Evolutionary conservation across 2,329 filamentous ascomycete species (phyloP).

Genomic region (Didymella glomerata): DNA sequence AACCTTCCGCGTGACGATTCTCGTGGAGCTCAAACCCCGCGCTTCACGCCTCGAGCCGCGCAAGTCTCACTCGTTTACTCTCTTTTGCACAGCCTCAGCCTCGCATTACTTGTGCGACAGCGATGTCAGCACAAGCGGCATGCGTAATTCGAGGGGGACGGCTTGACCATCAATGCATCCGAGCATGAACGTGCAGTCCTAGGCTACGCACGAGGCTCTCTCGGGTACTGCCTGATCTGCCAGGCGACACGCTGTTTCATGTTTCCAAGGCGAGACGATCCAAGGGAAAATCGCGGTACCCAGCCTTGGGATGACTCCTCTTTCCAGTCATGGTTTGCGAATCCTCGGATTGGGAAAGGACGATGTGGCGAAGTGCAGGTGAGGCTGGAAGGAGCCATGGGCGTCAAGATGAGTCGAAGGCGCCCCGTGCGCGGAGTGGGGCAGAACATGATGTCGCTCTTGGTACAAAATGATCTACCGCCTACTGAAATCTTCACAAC

Average conservation of each 20-base stretch:
- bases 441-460: slow-evolving; percentile 35
- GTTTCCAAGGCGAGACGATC: slow-evolving; percentile 8
- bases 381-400: slow-evolving; percentile 17
- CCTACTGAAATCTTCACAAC: slow-evolving; percentile 35
- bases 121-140: slow-evolving; percentile 13
- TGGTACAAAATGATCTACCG: slow-evolving; percentile 37
- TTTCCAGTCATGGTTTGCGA: slow-evolving; percentile 13
- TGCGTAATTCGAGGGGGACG: slow-evolving; percentile 21
- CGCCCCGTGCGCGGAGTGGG: slow-evolving; percentile 29
- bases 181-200: slow-evolving; percentile 22
- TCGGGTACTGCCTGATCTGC: slow-evolving; percentile 27
- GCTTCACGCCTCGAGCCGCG: not conserved
- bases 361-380: slow-evolving; percentile 18
- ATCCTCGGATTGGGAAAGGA: slow-evolving; percentile 10
- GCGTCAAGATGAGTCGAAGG: slow-evolving; percentile 41
- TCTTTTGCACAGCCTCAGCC: slow-evolving; percentile 17
- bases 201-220: slow-evolving; percentile 19
- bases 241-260: slow-evolving; percentile 25
- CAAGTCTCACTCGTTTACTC: not conserved
- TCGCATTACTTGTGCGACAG: slow-evolving; percentile 4
- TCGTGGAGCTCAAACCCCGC: not conserved
- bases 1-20: not conserved
- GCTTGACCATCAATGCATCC: slow-evolving; percentile 22
- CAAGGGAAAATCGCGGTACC: slow-evolving; percentile 1
- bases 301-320: slow-evolving; percentile 13